Evolutionary conservation across 2,329 filamentous ascomycete species (phyloP), one percentile per base, ranked within the genome.

Genomic region (Phialophora tarda): DNA sequence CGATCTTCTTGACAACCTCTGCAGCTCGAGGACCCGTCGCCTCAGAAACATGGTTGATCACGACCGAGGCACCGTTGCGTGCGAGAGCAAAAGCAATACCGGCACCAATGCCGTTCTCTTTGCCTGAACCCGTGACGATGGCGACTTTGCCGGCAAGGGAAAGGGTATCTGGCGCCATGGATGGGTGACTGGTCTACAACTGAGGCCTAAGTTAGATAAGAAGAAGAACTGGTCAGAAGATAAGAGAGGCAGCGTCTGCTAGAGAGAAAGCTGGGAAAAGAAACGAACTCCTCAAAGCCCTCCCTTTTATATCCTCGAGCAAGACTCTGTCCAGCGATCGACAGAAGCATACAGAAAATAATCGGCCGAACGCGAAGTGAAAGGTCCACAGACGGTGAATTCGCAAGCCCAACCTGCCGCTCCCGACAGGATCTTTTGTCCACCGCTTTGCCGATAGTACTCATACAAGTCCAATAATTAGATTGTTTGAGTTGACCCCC

Each of bases 121-220:
- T 72, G 28, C 74, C 74, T 17, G 75, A 76, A 12, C 76, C 75
- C 2, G 76, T 77, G 24, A 77, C 65, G 12, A 77, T 69, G 65
- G 76, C 76, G 23, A 73, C 68, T 66, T 78, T 78, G 59, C 74
- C 75, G 5, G 61, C 59, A 32, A 77, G 74, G 68, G 62, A 74
- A n/a, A 77, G 71, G 7, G 72, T 74, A 57, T 75, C 73, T 53
- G 61, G 38, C 17, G 65, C 17, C 65, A 68, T 68, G 26, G 38
- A 14, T 48, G 17, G 11, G 3, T 55, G 58, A 53, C 6, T 41
- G 38, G 14, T 8, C 6, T n/a, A 2, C 17, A 7, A 24, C 41
- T 17, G 10, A 6, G 3, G 3, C n/a, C 1, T 48, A 17, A 10
- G 8, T n/a, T n/a, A 10, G 8, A 8, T n/a, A 12, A 23, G 47